Conservation (phyloP, 352 stramenopile genomes). For the Globisporangium parvum region DNA sequence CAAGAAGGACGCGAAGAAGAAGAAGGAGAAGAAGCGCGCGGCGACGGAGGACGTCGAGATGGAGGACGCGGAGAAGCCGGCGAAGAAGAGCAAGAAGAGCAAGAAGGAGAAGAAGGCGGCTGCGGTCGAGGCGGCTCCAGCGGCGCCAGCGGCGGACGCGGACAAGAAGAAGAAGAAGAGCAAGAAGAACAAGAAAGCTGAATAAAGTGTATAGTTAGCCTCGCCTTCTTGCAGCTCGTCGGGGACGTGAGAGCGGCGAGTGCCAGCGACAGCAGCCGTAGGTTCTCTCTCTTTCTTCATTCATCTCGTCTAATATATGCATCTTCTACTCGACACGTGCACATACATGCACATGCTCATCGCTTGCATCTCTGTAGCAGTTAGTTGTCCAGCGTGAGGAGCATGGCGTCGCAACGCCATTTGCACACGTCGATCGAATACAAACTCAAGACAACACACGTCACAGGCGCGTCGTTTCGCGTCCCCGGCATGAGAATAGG, state of each 20-base stretch:
- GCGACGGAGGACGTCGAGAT: constrained; percentile 44
- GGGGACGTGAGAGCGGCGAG: background rate
- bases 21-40: constrained; percentile 73
- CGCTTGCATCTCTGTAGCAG: too few species aligned
- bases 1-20: constrained; percentile 69
- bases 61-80: constrained; percentile 51
- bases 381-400: too few species aligned
- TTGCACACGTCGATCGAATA: background rate
- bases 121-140: constrained; percentile 11
- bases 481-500: background rate
- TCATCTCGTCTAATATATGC: constrained; percentile 2
- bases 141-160: constrained; percentile 19
- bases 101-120: constrained; percentile 57
- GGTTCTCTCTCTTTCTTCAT: background rate
- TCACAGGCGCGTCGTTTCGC: background rate
- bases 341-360: too few species aligned
- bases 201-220: constrained; percentile 58
- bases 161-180: constrained; percentile 80
- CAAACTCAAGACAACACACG: background rate
- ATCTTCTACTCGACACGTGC: background rate
- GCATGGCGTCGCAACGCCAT: too few species aligned
- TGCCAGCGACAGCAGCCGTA: background rate
- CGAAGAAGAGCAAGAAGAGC: constrained; percentile 82
- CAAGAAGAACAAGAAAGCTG: constrained; percentile 73
- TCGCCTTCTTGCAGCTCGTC: background rate